Evolutionary conservation across 2,329 filamentous ascomycete genomes (phyloP).

Genomic region (Thermoascus crustaceus): DNA sequence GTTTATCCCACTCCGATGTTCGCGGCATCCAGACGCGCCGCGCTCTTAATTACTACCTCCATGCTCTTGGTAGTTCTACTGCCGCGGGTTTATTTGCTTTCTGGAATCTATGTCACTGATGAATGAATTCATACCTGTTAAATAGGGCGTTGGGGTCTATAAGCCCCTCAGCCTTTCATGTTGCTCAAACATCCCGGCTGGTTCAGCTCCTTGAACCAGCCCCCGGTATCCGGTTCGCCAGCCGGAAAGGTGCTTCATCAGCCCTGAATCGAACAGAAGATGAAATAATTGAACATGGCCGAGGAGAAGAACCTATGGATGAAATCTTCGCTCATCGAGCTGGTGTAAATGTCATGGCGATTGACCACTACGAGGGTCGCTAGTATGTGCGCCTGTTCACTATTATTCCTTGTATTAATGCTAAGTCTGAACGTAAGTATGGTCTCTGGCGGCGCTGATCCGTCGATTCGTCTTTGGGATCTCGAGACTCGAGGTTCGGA

Average conservation of each 20-base stretch:
- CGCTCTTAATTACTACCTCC: too few species aligned
- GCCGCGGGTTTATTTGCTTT: too few species aligned
- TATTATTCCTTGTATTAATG: constrained; percentile 14
- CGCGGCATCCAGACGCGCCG: too few species aligned
- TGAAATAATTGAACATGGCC: constrained; percentile 4
- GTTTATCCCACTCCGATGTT: not conserved
- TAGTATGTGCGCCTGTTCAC: constrained; percentile 43
- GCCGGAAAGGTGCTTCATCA: constrained; percentile 37
- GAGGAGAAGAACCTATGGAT: constrained; percentile 17
- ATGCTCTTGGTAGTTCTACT: too few species aligned
- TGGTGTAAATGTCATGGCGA: constrained; percentile 68
- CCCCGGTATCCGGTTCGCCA: constrained; percentile 62
- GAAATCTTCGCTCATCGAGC: constrained; percentile 56
- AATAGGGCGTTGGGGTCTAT: constrained; percentile 66
- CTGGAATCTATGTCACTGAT: constrained; percentile 31
- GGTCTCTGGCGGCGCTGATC: constrained; percentile 77
- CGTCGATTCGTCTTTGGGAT: constrained; percentile 79
- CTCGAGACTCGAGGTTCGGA: constrained; percentile 53
- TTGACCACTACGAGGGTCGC: constrained; percentile 74
- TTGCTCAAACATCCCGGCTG: constrained; percentile 57
- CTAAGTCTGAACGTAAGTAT: constrained; percentile 47
- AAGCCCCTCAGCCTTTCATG: constrained; percentile 55
- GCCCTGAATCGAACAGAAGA: constrained; percentile 13
- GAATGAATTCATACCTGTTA: constrained; percentile 70
- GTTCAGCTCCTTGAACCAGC: constrained; percentile 61